Evolutionary conservation across 2,329 filamentous ascomycete species (phyloP).

Genomic region (Claviceps pazoutovae): DNA sequence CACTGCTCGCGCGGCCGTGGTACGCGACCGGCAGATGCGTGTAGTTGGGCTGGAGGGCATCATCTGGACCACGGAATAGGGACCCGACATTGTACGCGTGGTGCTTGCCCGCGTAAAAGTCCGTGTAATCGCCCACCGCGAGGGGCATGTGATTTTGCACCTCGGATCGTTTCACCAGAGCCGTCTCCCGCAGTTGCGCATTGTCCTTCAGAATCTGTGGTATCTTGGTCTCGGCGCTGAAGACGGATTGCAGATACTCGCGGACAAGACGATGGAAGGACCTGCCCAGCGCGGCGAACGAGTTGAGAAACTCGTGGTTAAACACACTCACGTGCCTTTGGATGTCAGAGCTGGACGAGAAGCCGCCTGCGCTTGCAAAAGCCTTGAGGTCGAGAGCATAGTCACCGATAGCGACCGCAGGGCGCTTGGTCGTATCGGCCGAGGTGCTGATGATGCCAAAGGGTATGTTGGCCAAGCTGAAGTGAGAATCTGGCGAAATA

Average conservation of each 20-base stretch:
- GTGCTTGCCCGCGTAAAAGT: conserved; percentile 70
- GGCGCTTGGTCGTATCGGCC: conserved; percentile 39
- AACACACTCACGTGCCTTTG: conserved; percentile 15
- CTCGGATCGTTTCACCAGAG: conserved; percentile 21
- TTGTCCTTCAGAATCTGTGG: conserved; percentile 23
- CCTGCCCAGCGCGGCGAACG: conserved; percentile 41
- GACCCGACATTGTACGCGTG: conserved; percentile 59
- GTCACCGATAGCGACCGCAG: conserved; percentile 59
- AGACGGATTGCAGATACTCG: conserved; percentile 49
- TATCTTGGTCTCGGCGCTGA: conserved; percentile 37
- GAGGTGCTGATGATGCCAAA: conserved; percentile 67
- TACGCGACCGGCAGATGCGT: conserved; percentile 69
- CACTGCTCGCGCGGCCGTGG: conserved; percentile 62
- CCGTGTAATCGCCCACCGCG: conserved; percentile 69
- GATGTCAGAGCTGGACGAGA: conserved; percentile 16
- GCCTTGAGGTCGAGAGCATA: conserved; percentile 55
- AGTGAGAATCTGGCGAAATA: conserved; percentile 23
- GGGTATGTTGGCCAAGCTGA: conserved; percentile 69
- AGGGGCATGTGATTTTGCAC: conserved; percentile 61
- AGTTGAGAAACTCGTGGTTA: conserved; percentile 16
- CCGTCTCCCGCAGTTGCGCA: conserved; percentile 14
- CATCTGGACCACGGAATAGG: conserved; percentile 58
- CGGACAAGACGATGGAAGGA: conserved; percentile 57
- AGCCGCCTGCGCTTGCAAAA: conserved; percentile 36
- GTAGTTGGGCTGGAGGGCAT: conserved; percentile 71